Percentiles rank a stretch among this genome's conserved stretches.
phyloP scores from a whole-genome alignment of 495 filamentous ascomycete genomes.

The Thozetella sp. region DNA sequence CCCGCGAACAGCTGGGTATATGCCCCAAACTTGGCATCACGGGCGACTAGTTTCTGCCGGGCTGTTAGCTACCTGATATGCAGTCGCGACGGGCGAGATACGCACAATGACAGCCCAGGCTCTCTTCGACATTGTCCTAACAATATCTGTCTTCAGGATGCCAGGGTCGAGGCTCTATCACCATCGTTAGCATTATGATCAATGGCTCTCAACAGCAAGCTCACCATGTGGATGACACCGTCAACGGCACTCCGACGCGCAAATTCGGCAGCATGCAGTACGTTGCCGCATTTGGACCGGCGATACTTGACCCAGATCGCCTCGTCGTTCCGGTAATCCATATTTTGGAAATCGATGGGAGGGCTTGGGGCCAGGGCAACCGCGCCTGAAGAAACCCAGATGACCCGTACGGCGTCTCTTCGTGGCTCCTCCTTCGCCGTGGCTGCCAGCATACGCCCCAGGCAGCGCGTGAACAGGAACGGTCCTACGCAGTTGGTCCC shows the following conservation, averaged over 20 bases:
- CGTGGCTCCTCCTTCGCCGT: conserved; percentile 34
- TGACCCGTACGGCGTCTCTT: conserved; percentile 36
- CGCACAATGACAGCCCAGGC: conserved; percentile 4
- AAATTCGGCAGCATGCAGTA: conserved; percentile 14
- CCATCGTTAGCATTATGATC: not conserved
- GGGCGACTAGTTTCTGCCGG: conserved; percentile 4
- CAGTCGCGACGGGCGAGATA: no score
- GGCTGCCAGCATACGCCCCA: conserved; percentile 41
- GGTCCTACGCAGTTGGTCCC: conserved; percentile 39
- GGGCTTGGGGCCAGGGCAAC: conserved; percentile 21
- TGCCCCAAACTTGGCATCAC: conserved; percentile 34
- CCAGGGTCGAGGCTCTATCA: conserved; percentile 29
- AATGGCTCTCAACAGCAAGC: conserved; percentile 10
- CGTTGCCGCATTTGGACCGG: conserved; percentile 16
- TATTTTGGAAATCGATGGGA: conserved; percentile 29
- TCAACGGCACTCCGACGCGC: conserved; percentile 4
- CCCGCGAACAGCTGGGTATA: conserved; percentile 48
- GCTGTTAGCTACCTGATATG: not conserved
- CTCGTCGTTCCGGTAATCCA: conserved; percentile 15
- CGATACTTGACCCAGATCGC: conserved; percentile 6
- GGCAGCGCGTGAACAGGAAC: conserved; percentile 43
- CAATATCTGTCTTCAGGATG: conserved; percentile 32
- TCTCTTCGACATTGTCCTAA: conserved; percentile 14
- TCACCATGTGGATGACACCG: conserved; percentile 16
- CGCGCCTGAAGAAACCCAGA: conserved; percentile 37